These are phyloP conservation scores for Debaryomyces sp. DNA, from an alignment of 1,139 yeast genomes.

Conservation along the genomic window DNA sequence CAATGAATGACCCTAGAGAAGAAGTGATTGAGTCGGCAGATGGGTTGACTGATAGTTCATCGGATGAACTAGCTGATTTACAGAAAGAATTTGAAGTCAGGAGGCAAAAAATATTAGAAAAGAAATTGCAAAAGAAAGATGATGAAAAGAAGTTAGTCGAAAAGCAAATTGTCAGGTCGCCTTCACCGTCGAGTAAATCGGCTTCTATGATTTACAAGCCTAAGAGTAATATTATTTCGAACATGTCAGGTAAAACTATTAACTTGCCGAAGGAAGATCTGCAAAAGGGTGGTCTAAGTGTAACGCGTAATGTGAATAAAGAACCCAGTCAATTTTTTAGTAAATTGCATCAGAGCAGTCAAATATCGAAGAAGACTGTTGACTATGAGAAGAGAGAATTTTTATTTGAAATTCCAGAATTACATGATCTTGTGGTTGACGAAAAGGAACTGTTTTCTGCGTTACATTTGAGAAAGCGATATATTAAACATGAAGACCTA, in stretches of 20 bases:
- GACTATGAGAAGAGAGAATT: constrained; percentile 21
- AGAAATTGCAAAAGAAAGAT: constrained; percentile 15
- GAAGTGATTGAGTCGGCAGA: constrained; percentile 21
- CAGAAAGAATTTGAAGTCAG: constrained; percentile 32
- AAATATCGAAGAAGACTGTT: not conserved
- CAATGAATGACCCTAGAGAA: constrained; percentile 19
- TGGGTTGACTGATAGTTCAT: constrained; percentile 29
- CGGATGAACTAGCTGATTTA: constrained; percentile 30
- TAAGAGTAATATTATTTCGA: not conserved
- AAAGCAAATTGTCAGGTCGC: constrained; percentile 8
- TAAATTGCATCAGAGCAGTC: constrained; percentile 5
- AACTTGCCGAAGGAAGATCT: not conserved
- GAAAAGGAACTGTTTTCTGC: constrained; percentile 24
- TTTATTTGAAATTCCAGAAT: constrained; percentile 19
- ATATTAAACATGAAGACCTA: constrained; percentile 39
- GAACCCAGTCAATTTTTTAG: not conserved
- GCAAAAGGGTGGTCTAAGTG: not conserved
- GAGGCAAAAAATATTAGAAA: constrained; percentile 19
- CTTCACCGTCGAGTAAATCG: constrained; percentile 5
- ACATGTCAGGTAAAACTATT: not conserved
- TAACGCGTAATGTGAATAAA: not conserved
- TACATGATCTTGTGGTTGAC: constrained; percentile 15
- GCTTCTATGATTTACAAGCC: not conserved
- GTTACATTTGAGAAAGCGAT: constrained; percentile 38
- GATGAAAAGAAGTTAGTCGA: not conserved